Conservation (phyloP, 2,329 filamentous ascomycete species). For the Coniochaeta sp. region DNA sequence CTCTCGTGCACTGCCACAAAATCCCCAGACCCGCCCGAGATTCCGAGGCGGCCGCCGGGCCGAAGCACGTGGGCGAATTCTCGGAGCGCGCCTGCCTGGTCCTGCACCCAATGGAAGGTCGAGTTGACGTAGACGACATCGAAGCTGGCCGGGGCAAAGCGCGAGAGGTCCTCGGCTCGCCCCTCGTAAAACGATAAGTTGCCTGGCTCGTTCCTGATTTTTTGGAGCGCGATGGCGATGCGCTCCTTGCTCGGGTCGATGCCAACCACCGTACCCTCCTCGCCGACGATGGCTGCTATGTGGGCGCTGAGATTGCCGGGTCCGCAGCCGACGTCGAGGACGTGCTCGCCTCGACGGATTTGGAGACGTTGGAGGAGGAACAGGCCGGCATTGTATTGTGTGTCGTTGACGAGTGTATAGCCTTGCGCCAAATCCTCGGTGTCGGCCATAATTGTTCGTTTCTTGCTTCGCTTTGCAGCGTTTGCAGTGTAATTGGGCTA, state of each 20-base stretch:
- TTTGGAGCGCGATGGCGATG: constrained; percentile 9
- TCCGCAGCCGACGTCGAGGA: constrained; percentile 26
- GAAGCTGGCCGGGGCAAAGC: constrained; percentile 12
- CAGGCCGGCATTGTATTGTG: constrained; percentile 16
- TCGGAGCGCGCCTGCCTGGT: constrained; percentile 13
- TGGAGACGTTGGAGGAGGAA: constrained; percentile 17
- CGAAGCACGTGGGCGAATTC: constrained; percentile 17
- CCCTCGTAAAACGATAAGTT: constrained; percentile 16
- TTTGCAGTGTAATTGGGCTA: too few species aligned
- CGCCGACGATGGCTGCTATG: constrained; percentile 16
- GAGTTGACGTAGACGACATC: constrained; percentile 19
- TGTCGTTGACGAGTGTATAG: constrained; percentile 17
- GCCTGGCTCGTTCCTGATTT: not conserved
- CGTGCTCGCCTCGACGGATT: constrained; percentile 12
- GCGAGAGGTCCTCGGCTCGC: constrained; percentile 16
- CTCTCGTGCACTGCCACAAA: constrained; percentile 13
- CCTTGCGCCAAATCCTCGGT: constrained; percentile 19
- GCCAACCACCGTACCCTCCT: constrained; percentile 8
- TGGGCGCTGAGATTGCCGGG: constrained; percentile 21
- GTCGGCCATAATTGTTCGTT: constrained; percentile 8
- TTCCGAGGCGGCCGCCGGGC: constrained; percentile 10
- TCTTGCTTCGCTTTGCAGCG: too few species aligned
- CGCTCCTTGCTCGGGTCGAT: constrained; percentile 27
- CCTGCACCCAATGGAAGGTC: constrained; percentile 20
- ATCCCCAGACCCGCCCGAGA: constrained; percentile 12